A percentile compares a stretch with the other conserved stretches of the same genome.
phyloP scores from a whole-genome alignment of 2,329 filamentous ascomycete species.

The Botrytis galanthina region DNA sequence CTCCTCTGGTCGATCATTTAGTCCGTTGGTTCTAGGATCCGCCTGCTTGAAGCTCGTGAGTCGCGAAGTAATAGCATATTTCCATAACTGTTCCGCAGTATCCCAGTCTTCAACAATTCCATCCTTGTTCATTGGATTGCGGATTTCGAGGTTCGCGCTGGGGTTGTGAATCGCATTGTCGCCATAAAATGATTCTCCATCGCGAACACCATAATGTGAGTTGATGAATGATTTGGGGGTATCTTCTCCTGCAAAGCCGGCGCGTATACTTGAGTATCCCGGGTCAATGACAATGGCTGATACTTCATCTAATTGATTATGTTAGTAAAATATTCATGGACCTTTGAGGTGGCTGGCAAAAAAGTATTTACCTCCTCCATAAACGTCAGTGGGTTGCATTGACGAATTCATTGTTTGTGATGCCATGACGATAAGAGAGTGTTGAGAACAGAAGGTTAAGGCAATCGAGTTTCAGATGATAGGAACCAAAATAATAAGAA shows the following conservation, averaged over 20 bases:
- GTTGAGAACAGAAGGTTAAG: constrained; percentile 32
- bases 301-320: constrained; percentile 72
- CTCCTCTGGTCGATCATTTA: constrained; percentile 60
- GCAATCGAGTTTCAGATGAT: not conserved
- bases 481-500: not conserved
- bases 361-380: constrained; percentile 55
- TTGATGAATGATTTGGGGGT: constrained; percentile 91
- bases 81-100: constrained; percentile 82
- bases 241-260: constrained; percentile 96
- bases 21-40: constrained; percentile 70
- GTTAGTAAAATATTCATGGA: constrained; percentile 1
- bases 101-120: constrained; percentile 97
- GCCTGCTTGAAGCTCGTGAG: constrained; percentile 74
- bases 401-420: constrained; percentile 57
- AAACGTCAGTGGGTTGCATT: constrained; percentile 60
- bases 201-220: constrained; percentile 74
- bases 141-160: constrained; percentile 72
- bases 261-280: constrained; percentile 86
- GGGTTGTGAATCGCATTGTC: constrained; percentile 86
- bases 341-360: constrained; percentile 11
- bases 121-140: constrained; percentile 88
- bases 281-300: constrained; percentile 95
- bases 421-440: constrained; percentile 45
- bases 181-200: constrained; percentile 67
- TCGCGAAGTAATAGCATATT: constrained; percentile 84